Evolutionary conservation across 129 eudicot genomes (phyloP), one percentile per base, ranked within the genome.

Genomic region (Artemisia annua): DNA sequence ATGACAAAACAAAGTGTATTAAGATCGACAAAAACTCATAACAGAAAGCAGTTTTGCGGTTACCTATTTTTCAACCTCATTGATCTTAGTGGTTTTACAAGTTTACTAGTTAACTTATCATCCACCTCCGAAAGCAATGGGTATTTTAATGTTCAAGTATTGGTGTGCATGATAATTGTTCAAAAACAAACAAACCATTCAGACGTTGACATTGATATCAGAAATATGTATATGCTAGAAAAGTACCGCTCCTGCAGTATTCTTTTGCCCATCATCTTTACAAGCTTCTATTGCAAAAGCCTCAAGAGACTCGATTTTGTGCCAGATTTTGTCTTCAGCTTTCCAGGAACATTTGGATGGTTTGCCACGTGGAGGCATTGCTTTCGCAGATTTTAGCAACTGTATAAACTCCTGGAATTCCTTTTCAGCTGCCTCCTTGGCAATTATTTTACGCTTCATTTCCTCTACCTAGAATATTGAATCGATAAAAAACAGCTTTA

Each of bases 261-360:
- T 88, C 83, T 79, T 88, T 87, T 94, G 89, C 46, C 66, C 84
- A 49, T 90, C 98, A 70, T 75, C 83, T 75, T 73, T 75, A 83
- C 88, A 87, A 78, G 80, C 79, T 75, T 90, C 98, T 72, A 88
- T 75, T 18, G 96, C 96, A 87, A 84, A 94, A 68, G 98, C 90
- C 82, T 85, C 84, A 72, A 94, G 97, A 75, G 93, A 84, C 77
- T 86, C 85, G 5, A 94, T 90, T 60, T 71, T 87, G 51, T 84
- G 77, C 84, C 88, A 78, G 68, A 65, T 71, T 70, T 78, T 87
- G 69, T 90, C 96, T 61, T 86, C 92, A 73, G 73, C 59, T 54
- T 64, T 74, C 98, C 98, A 94, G n/a, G 87, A 79, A 18, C 85
- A 84, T 85, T 81, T 94, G 43, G 91, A 78, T 11, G 96, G 98